Evolutionary conservation across 2,329 filamentous ascomycete genomes (phyloP).

Genomic region (Talaromyces sp.): DNA sequence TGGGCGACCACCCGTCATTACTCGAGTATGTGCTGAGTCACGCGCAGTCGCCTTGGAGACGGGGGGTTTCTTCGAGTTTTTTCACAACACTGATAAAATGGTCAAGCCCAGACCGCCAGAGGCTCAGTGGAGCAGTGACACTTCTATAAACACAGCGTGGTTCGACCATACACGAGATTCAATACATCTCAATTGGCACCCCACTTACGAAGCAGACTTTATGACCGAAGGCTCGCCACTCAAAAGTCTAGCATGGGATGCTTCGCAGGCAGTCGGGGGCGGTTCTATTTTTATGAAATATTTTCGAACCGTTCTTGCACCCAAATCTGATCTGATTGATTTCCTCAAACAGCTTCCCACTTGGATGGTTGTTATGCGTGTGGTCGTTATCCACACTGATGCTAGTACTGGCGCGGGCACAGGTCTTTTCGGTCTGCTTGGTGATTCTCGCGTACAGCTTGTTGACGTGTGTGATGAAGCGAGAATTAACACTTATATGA

Average conservation of each 20-base stretch:
- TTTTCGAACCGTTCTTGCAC: neutral
- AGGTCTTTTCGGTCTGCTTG: neutral
- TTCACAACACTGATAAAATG: neutral
- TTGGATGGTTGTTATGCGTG: conserved; percentile 5
- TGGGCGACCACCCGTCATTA: conserved; percentile 1
- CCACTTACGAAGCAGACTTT: neutral
- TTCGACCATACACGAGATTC: neutral
- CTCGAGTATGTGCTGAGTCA: conserved; percentile 6
- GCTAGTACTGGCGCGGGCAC: neutral
- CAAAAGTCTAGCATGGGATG: neutral
- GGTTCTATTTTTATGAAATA: neutral
- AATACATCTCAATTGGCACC: neutral
- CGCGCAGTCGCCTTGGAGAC: neutral
- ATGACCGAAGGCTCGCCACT: neutral
- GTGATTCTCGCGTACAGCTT: neutral
- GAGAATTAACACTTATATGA: neutral
- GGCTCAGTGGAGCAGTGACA: neutral
- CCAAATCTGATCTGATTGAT: neutral
- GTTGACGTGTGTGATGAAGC: neutral
- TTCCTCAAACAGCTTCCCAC: neutral
- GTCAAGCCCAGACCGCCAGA: neutral
- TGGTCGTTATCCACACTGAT: neutral
- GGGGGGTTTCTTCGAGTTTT: neutral
- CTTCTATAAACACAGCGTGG: neutral
- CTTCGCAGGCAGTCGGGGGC: neutral